Percentiles rank a stretch among this genome's conserved stretches.
phyloP scores from a whole-genome alignment of 192 early-diverging fungal genomes.

The Coemansia sp. region DNA sequence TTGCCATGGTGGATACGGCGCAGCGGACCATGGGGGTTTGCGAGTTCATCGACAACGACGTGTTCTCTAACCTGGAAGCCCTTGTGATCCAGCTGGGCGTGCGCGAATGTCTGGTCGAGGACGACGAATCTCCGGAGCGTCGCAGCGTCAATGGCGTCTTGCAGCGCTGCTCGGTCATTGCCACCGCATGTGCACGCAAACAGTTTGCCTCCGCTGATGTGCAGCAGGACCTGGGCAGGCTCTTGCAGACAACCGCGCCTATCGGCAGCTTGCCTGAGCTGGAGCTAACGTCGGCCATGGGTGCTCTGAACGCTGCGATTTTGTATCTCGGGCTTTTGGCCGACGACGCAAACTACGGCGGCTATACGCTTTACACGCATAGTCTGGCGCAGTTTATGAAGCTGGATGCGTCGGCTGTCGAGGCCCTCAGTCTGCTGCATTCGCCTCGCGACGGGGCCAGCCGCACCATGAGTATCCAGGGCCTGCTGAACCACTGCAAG shows the following conservation, averaged over 20 bases:
- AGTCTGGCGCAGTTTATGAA: slow-evolving; percentile 88
- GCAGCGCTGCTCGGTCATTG: slow-evolving; percentile 72
- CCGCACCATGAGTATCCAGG: slow-evolving; percentile 68
- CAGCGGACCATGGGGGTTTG: slow-evolving; percentile 72
- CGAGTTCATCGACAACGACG: slow-evolving; percentile 92
- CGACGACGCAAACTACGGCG: slow-evolving; percentile 77
- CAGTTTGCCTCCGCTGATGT: slow-evolving; percentile 75
- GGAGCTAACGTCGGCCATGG: slow-evolving; percentile 31
- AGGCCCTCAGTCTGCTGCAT: slow-evolving; percentile 84
- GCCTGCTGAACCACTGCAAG: slow-evolving; percentile 84
- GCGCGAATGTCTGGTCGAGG: slow-evolving; percentile 81
- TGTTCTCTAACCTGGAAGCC: slow-evolving; percentile 92
- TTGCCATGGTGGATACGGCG: slow-evolving; percentile 86
- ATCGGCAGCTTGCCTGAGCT: slow-evolving; percentile 65
- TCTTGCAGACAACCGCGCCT: slow-evolving; percentile 66
- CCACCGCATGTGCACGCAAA: slow-evolving; percentile 56
- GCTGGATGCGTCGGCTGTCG: slow-evolving; percentile 85
- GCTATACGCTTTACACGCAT: slow-evolving; percentile 67
- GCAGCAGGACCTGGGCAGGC: slow-evolving; percentile 81
- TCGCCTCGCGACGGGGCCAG: slow-evolving; percentile 63
- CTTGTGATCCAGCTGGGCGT: slow-evolving; percentile 89
- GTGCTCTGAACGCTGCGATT: slow-evolving; percentile 25
- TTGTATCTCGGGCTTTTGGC: slow-evolving; percentile 59
- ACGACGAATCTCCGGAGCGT: slow-evolving; percentile 55
- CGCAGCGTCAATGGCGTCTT: slow-evolving; percentile 68